Evolutionary conservation across 2,329 filamentous ascomycete species (phyloP).

Genomic region (Curvularia sp.): DNA sequence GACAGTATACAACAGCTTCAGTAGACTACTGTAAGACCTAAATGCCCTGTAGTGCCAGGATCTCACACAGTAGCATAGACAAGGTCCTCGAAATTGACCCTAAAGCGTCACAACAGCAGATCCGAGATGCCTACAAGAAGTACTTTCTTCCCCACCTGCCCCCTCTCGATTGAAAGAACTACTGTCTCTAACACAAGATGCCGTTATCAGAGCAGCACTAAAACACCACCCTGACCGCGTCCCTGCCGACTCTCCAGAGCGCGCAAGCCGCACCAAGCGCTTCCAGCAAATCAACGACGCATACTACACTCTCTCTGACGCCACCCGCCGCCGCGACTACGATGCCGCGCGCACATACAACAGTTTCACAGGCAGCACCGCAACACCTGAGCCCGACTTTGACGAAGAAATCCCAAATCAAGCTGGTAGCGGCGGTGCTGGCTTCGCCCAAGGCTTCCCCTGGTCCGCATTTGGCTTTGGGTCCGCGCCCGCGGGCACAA

Average conservation of each 20-base stretch:
- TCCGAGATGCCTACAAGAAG: constrained; percentile 95
- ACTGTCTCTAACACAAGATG: constrained; percentile 13
- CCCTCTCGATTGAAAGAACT: background rate
- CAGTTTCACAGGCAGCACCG: constrained; percentile 51
- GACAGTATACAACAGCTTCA: constrained; percentile 26
- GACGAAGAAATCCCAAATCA: constrained; percentile 59
- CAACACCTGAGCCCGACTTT: constrained; percentile 54
- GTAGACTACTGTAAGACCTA: constrained; percentile 37
- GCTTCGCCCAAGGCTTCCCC: constrained; percentile 63
- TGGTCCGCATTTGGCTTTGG: constrained; percentile 77
- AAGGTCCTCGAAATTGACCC: constrained; percentile 70
- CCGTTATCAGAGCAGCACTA: constrained; percentile 71
- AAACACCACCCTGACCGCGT: constrained; percentile 96
- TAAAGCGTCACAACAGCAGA: constrained; percentile 78
- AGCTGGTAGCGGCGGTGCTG: constrained; percentile 6
- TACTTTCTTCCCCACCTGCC: constrained; percentile 41
- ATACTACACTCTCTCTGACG: constrained; percentile 88
- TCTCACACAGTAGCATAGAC: constrained; percentile 21
- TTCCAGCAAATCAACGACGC: constrained; percentile 94
- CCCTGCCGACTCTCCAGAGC: constrained; percentile 80
- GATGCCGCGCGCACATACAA: constrained; percentile 73
- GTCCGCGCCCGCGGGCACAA: constrained; percentile 50
- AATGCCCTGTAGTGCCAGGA: background rate
- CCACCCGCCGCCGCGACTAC: constrained; percentile 79
- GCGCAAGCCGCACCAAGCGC: constrained; percentile 78